A percentile compares a stretch with the other conserved stretches of the same genome.
Conservation (phyloP, 129 eudicot species). For the Ambrosia trifida region DNA sequence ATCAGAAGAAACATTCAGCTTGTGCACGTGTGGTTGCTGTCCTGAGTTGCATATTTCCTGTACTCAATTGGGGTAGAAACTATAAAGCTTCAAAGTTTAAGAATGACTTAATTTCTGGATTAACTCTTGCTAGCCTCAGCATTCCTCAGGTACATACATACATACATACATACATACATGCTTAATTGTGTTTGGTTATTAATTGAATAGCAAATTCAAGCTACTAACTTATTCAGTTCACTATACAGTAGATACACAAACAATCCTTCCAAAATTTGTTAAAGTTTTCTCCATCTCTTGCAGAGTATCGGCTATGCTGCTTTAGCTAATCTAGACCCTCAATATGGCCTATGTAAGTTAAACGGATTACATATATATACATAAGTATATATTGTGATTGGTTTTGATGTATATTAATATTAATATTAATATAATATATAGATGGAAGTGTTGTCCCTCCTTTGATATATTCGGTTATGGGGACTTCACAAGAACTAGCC, state of each 20-base stretch:
- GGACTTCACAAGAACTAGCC: slow-evolving; percentile 71
- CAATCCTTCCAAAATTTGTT: neutral
- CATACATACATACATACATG: too few species aligned
- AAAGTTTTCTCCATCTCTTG: slow-evolving; percentile 8
- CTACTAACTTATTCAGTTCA: too few species aligned
- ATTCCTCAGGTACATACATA: slow-evolving; percentile 63
- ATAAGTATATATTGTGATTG: too few species aligned
- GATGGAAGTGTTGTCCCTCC: slow-evolving; percentile 77
- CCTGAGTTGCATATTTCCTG: slow-evolving; percentile 46
- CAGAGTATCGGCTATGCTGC: slow-evolving; percentile 78
- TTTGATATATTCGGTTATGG: slow-evolving; percentile 69
- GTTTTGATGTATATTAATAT: neutral
- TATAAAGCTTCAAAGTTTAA: slow-evolving; percentile 57
- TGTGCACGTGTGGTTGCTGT: slow-evolving; percentile 21
- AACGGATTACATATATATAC: neutral
- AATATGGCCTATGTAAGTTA: slow-evolving; percentile 71
- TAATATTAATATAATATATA: too few species aligned
- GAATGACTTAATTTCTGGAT: slow-evolving; percentile 59
- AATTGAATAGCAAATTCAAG: too few species aligned
- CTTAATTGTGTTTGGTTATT: too few species aligned
- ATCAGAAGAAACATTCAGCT: slow-evolving; percentile 26
- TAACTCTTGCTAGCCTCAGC: slow-evolving; percentile 74
- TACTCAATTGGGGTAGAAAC: slow-evolving; percentile 55
- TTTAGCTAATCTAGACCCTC: slow-evolving; percentile 71
- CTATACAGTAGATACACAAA: neutral